These are phyloP conservation scores for Saccharomycopsis sp. DNA, from an alignment of 805 yeast genomes.

Conservation along the genomic window DNA sequence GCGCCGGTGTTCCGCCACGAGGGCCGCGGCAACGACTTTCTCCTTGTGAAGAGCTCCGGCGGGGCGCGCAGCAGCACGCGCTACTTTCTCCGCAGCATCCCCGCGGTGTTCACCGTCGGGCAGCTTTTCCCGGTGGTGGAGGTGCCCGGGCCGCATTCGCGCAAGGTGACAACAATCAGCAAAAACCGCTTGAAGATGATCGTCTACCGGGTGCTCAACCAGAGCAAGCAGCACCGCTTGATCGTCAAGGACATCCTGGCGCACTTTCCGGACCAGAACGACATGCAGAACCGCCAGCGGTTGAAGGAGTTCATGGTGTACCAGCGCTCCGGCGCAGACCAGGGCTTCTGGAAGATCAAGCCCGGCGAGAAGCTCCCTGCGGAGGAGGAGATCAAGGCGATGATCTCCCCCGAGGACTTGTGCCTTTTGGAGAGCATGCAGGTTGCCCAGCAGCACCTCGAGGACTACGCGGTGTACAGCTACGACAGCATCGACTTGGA, in stretches of 20 bases:
- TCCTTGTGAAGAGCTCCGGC: conserved; percentile 74
- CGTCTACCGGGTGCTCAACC: conserved; percentile 79
- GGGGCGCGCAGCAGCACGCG: conserved; percentile 54
- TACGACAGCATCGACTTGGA: conserved; percentile 25
- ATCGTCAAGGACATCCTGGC: conserved; percentile 80
- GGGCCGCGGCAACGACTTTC: conserved; percentile 67
- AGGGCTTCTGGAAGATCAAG: conserved; percentile 90
- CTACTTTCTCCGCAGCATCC: conserved; percentile 62
- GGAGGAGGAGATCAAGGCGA: conserved; percentile 68
- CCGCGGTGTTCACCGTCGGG: conserved; percentile 79
- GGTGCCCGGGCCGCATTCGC: conserved; percentile 95
- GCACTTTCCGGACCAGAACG: conserved; percentile 96
- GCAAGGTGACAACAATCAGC: conserved; percentile 89
- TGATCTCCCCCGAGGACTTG: conserved; percentile 90
- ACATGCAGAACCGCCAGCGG: conserved; percentile 93
- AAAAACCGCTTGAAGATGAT: conserved; percentile 91
- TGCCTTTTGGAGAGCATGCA: conserved; percentile 86
- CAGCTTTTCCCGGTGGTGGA: conserved; percentile 90
- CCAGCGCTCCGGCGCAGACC: conserved; percentile 89
- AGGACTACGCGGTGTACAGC: conserved; percentile 62
- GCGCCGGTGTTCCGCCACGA: conserved; percentile 94
- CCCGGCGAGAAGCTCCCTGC: conserved; percentile 59
- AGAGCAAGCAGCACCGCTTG: conserved; percentile 63
- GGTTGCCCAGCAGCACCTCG: conserved; percentile 81
- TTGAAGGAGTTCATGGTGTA: conserved; percentile 97